Base-by-base conservation (phyloP, 2,329 filamentous ascomycete genomes). In the Paracorniculantispora psalliotae region DNA sequence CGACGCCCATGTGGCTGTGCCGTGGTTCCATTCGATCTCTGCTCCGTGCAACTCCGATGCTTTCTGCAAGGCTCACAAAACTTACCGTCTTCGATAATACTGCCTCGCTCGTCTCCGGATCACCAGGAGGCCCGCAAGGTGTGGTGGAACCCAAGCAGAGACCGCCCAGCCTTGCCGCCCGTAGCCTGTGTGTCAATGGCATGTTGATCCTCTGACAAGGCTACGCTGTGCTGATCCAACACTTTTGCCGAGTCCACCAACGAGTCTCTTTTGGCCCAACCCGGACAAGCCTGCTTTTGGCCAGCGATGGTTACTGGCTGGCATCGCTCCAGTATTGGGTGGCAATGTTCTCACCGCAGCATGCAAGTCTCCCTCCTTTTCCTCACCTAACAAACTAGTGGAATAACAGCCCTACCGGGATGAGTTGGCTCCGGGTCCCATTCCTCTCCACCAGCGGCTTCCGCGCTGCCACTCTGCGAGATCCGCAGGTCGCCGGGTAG, bases 1-100 rank as follows among this genome's bases (percentile, higher is more conserved):
- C 55, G 55, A 57, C 44, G 55, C 55, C 44, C 25, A 25, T 57
- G 55, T 49, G 55, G 55, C 55, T 57, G 46, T 44, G 55, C 54
- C 28, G 21, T 10, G n/a, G 17, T 13, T 9, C n/a, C 21, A 56
- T 39, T n/a, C 35, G 46, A 50, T 57, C 33, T 12, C 23, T 41
- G 19, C 17, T 43, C n/a, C n/a, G n/a, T n/a, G 33, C 37, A 15
- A 57, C 33, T 25, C 55, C 55, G 30, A 47, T 49, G 47, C 28
- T 23, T n/a, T 44, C 19, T 23, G 19, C 41, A 44, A 25, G 10
- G 19, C 25, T 23, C 21, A 9, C 21, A 17, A 33, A 33, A 12
- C 30, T 12, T 33, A 13, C 12, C 10, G 4, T 37, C 33, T 15
- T 4, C 33, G 33, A 37, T 37, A 37, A 12, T 9, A 37, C 12